Evolutionary conservation across 306 rosid species (phyloP), one percentile per base, ranked within the genome.

Genomic region (Purshia tridentata): DNA sequence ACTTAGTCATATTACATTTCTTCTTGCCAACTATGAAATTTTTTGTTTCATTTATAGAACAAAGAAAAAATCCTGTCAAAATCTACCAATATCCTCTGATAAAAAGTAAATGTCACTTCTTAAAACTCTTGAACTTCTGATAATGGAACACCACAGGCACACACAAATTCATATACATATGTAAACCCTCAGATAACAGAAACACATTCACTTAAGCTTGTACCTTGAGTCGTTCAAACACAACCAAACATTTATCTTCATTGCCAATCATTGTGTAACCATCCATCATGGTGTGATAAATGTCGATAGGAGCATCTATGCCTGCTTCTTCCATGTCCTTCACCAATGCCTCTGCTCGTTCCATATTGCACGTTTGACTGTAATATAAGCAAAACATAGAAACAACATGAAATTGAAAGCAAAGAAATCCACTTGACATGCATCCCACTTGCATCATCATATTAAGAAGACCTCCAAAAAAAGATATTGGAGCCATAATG

Each of bases 281-380:
- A 81, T 91, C 98, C 92, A 94, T 94, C 98, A 94, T 94, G 74
- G 95, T 91, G 67, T 94, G 96, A 84, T 94, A 94, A 81, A 94
- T 91, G 80, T 91, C 96, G n/a, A 91, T 84, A 23, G 91, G 86
- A 78, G 96, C 98, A 85, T 94, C 97, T 75, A 94, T 94, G 66
- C 98, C 98, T 65, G 90, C 91, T 88, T 85, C 98, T 89, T 94
- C 98, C 97, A 94, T 94, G 77, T 94, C 95, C 87, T 91, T 87
- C 78, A 94, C 97, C 84, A 94, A 86, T 70, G 85, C 87, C 82
- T 94, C 96, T 29, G 98, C 97, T 69, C 75, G 83, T 76, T 82
- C 85, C 96, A 91, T 91, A 77, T 91, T 84, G 85, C 88, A 75
- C 9, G 87, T 54, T 85, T 91, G 98, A 81, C 98, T 94, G 77